Evolutionary conservation across 2,329 filamentous ascomycete species (phyloP).

Genomic region (Pseudogymnoascus sp.): DNA sequence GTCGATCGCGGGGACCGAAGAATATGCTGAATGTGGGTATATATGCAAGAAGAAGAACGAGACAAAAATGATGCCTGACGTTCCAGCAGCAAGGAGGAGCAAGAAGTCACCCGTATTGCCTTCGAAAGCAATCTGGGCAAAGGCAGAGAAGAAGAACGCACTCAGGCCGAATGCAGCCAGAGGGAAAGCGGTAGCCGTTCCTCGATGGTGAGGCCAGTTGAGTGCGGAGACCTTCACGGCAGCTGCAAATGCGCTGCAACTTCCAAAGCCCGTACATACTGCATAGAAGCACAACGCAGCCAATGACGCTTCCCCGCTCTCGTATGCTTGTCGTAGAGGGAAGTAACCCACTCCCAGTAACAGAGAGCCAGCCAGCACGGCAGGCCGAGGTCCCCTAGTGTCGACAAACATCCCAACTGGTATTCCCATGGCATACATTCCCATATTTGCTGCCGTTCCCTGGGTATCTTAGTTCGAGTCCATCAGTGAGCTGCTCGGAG

Average conservation of each 20-base stretch:
- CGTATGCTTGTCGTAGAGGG: constrained; percentile 72
- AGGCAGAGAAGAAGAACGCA: constrained; percentile 87
- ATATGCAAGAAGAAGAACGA: constrained; percentile 83
- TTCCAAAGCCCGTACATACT: constrained; percentile 78
- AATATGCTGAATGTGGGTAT: constrained; percentile 48
- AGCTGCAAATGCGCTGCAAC: constrained; percentile 84
- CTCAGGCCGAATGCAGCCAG: constrained; percentile 89
- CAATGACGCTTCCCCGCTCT: constrained; percentile 55
- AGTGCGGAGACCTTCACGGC: constrained; percentile 80
- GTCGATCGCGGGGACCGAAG: constrained; percentile 34
- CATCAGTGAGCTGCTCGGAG: constrained; percentile 9
- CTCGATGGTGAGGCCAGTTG: constrained; percentile 86
- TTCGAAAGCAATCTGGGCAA: constrained; percentile 71
- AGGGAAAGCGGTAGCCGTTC: constrained; percentile 90
- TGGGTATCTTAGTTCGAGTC: constrained; percentile 30
- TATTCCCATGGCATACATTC: constrained; percentile 89
- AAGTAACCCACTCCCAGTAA: constrained; percentile 76
- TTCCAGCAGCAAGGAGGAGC: constrained; percentile 71
- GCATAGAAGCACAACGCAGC: constrained; percentile 69
- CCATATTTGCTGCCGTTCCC: constrained; percentile 73
- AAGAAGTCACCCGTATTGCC: constrained; percentile 78
- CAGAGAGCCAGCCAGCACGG: constrained; percentile 67
- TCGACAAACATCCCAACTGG: constrained; percentile 86
- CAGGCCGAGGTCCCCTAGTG: constrained; percentile 68
- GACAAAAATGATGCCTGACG: constrained; percentile 64